Base-by-base conservation (phyloP, 495 filamentous ascomycete genomes). In the Talaromyces proteolyticus region DNA sequence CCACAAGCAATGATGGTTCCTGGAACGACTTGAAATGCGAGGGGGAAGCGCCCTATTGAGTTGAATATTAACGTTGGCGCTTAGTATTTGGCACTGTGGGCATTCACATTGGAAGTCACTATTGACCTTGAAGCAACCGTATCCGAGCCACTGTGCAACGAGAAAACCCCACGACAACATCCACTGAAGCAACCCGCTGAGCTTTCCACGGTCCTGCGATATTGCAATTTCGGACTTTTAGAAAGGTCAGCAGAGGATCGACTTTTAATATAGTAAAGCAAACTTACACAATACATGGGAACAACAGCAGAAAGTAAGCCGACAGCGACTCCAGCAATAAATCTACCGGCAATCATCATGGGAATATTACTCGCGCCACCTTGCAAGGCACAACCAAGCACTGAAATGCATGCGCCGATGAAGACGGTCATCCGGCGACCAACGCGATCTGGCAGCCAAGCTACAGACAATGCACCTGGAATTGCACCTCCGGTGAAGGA, bases 281-380 rank as follows among this genome's bases (percentile, higher is more conserved):
- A n/a, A n/a, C n/a, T n/a, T n/a, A 5, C 26, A 29, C 67, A 68
- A 44, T 70, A 77, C n/a, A 78, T 66, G 0, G 77, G 77, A 29
- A 77, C 68, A 16, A 69, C 69, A 0, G 74, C 69, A 0, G 76
- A 76, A 56, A 78, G 73, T 14, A 72, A 67, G 2, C 77, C 77
- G 24, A 78, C 68, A 2, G 76, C 74, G 17, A 68, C 54, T 0
- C 76, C 76, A 6, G 77, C 70, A 44, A 77, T 62, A 20, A 74
- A 67, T 38, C 77, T 70, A n/a, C 76, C 75, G 40, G 68, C 68
- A 49, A 79, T 75, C 4, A 80, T 55, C 76, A 80, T 80, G 42
- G 69, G 67, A 47, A 77, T 64, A 38, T 67, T 73, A 4, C 67
- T 59, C 0, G 76, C 70, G 8, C 75, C 75, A 24, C 67, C 70